phyloP scores from a whole-genome alignment of 495 filamentous ascomycete species.

The Polyplosphaeria fusca region DNA sequence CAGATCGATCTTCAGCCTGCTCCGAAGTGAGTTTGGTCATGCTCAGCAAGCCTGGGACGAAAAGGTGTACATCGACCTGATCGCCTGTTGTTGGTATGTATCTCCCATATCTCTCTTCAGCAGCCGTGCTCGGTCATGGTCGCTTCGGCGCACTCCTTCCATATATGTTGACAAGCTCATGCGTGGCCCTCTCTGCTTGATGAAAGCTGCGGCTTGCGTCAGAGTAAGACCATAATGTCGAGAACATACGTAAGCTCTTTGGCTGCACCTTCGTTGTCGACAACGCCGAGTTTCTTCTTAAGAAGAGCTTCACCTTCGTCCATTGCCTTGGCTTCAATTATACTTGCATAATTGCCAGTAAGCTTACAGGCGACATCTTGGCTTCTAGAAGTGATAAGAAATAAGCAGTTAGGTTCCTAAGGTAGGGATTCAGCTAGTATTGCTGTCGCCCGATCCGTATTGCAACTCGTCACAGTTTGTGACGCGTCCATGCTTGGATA shows the following conservation, averaged over 20 bases:
- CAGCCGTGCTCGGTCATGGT: slow-evolving; percentile 41
- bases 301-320: slow-evolving; percentile 38
- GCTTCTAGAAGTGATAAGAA: slow-evolving; percentile 24
- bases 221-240: slow-evolving; percentile 29
- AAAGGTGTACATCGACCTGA: no score
- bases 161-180: slow-evolving; percentile 42
- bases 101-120: slow-evolving; percentile 42
- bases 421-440: no score
- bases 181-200: slow-evolving; percentile 27
- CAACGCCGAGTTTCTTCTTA: slow-evolving; percentile 42
- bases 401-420: slow-evolving; percentile 11
- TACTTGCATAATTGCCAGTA: slow-evolving; percentile 35
- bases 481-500: no score
- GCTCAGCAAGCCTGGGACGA: no score
- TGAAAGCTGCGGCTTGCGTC: slow-evolving; percentile 26
- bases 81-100: no score
- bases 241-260: slow-evolving; percentile 12
- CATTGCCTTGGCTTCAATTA: slow-evolving; percentile 46
- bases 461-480: no score
- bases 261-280: slow-evolving; percentile 16
- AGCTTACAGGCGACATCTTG: slow-evolving; percentile 33
- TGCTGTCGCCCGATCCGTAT: no score
- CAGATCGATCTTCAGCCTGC: no score
- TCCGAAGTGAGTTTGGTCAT: no score
- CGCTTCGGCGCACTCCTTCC: slow-evolving; percentile 39